These are phyloP conservation scores for Saccharomyces kudriavzevii DNA, from an alignment of 805 yeast species.

Conservation along the genomic window DNA sequence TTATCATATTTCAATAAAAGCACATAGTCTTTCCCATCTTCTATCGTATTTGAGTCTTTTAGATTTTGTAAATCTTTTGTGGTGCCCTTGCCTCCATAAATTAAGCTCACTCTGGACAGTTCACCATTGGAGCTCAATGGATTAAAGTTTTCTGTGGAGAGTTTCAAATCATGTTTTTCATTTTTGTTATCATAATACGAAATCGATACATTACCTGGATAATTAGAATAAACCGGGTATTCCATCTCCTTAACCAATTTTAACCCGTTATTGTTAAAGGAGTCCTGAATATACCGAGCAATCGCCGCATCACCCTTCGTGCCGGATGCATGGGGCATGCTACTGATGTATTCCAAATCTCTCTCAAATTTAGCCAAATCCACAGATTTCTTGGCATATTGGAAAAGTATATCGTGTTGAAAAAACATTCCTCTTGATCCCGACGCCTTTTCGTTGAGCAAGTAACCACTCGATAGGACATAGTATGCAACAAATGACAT, in stretches of 20 bases:
- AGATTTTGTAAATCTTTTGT: conserved; percentile 43
- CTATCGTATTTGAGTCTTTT: conserved; percentile 6
- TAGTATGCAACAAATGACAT: conserved; percentile 47
- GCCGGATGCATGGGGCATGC: conserved; percentile 79
- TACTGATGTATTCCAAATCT: conserved; percentile 58
- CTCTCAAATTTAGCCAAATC: conserved; percentile 52
- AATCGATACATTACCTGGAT: conserved; percentile 40
- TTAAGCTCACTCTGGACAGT: conserved; percentile 39
- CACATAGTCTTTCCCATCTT: conserved; percentile 38
- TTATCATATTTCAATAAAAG: conserved; percentile 51
- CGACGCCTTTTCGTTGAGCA: conserved; percentile 35
- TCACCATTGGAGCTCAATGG: conserved; percentile 59
- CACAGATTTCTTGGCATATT: conserved; percentile 40
- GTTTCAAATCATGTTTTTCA: conserved; percentile 17
- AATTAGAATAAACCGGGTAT: conserved; percentile 51
- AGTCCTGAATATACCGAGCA: conserved; percentile 54
- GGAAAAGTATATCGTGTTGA: conserved; percentile 43
- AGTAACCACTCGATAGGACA: conserved; percentile 45
- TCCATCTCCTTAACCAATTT: conserved; percentile 32
- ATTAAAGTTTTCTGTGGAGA: conserved; percentile 43
- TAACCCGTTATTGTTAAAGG: conserved; percentile 49
- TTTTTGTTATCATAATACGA: conserved; percentile 16
- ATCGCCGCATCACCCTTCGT: conserved; percentile 74
- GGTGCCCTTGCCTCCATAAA: conserved; percentile 64
- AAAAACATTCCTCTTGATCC: conserved; percentile 48